Evolutionary conservation across 2,329 filamentous ascomycete genomes (phyloP), one percentile per base, ranked within the genome.

Genomic region (Hortaea werneckii): DNA sequence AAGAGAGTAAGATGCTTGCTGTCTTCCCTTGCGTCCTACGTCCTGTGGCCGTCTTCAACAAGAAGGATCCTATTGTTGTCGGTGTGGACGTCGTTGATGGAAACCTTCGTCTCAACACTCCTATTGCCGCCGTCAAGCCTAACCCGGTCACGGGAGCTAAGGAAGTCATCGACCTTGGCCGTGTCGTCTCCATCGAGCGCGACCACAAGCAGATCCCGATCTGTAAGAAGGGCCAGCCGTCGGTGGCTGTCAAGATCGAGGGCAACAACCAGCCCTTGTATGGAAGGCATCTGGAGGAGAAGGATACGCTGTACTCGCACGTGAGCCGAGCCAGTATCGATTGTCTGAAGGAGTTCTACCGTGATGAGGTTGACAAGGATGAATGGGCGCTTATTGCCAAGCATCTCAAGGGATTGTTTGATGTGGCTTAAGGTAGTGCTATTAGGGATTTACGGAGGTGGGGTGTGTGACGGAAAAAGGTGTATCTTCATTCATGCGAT

Each of bases 211-310:
- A 92, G 53, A 83, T 98, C 55, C 78, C 76, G 7, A 76, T 95
- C 47, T 94, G 87, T 74, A 98, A 98, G 70, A 90, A 88, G 71
- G 90, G 90, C 43, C 86, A 94, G 63, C 92, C 94, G n/a, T 94
- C 88, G 1, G 94, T 98, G 7, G 92, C 92, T 13, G 76, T 98
- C 73, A 98, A 98, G 76, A 94, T 98, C 59, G 94, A 98, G 71
- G 90, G 88, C 44, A 71, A 82, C 48, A 87, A 90, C 65, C 92
- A 98, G 72, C 94, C 92, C 11, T 79, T 84, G 48, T 98, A 98
- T 32, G 49, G 49, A 48, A 85, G 92, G 50, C 92, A 98, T 53
- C 78, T 98, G 42, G 92, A 98, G 67, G 90, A 98, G 66, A 79
- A 80, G 53, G 92, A 98, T 65, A 76, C 71, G 1, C 75, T 98